Percentiles rank a stretch among this genome's conserved stretches.
phyloP scores from a whole-genome alignment of 2,329 filamentous ascomycete genomes.

The Apiospora pterosperma region DNA sequence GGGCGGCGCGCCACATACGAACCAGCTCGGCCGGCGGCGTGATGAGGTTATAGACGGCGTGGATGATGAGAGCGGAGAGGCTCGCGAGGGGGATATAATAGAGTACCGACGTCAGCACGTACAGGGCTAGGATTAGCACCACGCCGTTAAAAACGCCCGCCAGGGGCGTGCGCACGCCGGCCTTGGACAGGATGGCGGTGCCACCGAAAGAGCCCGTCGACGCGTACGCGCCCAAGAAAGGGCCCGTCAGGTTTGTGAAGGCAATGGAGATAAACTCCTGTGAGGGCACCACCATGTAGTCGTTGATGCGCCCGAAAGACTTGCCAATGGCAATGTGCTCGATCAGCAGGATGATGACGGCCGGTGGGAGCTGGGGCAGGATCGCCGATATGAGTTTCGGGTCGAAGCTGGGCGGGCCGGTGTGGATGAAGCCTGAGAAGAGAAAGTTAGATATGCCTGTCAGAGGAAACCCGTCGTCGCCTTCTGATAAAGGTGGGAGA shows the following conservation, averaged over 20 bases:
- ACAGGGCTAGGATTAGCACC: slow-evolving; percentile 85
- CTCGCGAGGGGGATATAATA: slow-evolving; percentile 86
- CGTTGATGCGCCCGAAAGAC: slow-evolving; percentile 92
- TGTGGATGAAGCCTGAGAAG: slow-evolving; percentile 69
- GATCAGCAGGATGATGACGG: slow-evolving; percentile 88
- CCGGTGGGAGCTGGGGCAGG: slow-evolving; percentile 70
- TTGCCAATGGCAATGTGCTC: slow-evolving; percentile 98
- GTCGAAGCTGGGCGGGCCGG: slow-evolving; percentile 68
- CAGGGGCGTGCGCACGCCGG: slow-evolving; percentile 86
- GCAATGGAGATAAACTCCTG: slow-evolving; percentile 96
- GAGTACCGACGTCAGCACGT: slow-evolving; percentile 83
- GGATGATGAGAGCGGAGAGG: slow-evolving; percentile 87
- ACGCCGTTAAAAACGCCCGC: slow-evolving; percentile 84
- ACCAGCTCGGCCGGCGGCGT: slow-evolving; percentile 88
- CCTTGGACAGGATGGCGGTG: slow-evolving; percentile 96
- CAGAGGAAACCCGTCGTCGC: too few species aligned
- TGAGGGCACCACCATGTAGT: slow-evolving; percentile 94
- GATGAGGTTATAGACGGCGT: slow-evolving; percentile 89
- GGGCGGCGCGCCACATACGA: slow-evolving; percentile 92
- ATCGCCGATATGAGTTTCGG: slow-evolving; percentile 64
- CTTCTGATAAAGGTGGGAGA: too few species aligned
- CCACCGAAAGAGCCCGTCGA: slow-evolving; percentile 94
- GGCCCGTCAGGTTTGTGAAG: slow-evolving; percentile 82
- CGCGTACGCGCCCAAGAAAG: slow-evolving; percentile 88
- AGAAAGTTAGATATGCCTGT: background rate